phyloP scores from a whole-genome alignment of 2,329 filamentous ascomycete genomes.

The Coniella lustricola region DNA sequence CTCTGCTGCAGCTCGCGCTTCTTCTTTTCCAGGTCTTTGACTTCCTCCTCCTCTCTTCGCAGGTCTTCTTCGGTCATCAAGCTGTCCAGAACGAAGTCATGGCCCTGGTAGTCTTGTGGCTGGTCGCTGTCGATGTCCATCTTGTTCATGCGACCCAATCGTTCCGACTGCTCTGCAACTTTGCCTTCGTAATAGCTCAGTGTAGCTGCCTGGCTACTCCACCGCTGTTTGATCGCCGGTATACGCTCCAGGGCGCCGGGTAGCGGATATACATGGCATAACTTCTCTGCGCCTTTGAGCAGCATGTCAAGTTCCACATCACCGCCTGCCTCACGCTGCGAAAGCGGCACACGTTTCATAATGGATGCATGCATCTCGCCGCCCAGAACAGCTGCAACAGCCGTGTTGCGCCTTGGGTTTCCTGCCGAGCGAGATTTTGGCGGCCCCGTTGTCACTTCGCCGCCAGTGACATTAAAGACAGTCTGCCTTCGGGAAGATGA shows the following conservation, averaged over 20 bases:
- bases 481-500: conserved; percentile 47
- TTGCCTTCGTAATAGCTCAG: conserved; percentile 73
- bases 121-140: conserved; percentile 52
- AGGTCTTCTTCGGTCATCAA: conserved; percentile 63
- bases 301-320: conserved; percentile 84
- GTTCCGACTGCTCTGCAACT: conserved; percentile 67
- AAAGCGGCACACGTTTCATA: conserved; percentile 48
- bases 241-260: conserved; percentile 75
- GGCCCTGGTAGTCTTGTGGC: conserved; percentile 46
- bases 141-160: conserved; percentile 67
- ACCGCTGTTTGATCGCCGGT: conserved; percentile 60
- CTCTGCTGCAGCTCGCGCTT: conserved; percentile 50
- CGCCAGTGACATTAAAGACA: conserved; percentile 58
- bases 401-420: conserved; percentile 64
- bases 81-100: conserved; percentile 33
- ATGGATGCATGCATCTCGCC: conserved; percentile 81
- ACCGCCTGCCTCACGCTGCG: conserved; percentile 42
- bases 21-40: conserved; percentile 47
- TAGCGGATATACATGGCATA: conserved; percentile 80
- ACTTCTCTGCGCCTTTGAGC: conserved; percentile 79
- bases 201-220: conserved; percentile 65
- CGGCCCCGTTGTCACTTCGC: conserved; percentile 53
- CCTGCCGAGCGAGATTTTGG: conserved; percentile 37
- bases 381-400: conserved; percentile 83
- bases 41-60: conserved; percentile 60